phyloP scores from a whole-genome alignment of 2,329 filamentous ascomycete genomes.

The Plenodomus lindquistii region DNA sequence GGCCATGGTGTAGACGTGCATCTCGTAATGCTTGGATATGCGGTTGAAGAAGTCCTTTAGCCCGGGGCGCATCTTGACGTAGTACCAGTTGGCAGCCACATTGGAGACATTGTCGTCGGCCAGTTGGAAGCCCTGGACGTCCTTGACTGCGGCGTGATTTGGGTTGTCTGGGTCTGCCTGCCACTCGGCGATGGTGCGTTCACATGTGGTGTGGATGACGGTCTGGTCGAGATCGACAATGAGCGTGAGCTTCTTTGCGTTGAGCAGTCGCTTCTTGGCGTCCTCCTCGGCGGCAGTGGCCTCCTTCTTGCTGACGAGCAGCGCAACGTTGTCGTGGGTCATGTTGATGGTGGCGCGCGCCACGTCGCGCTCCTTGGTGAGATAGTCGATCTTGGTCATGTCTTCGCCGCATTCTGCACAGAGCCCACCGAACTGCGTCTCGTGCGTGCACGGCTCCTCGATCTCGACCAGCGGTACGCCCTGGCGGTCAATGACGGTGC shows the following conservation, averaged over 20 bases:
- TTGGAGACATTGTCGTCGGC: constrained; percentile 66
- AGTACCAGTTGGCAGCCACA: constrained; percentile 70
- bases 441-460: constrained; percentile 88
- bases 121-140: constrained; percentile 86
- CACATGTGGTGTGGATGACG: constrained; percentile 96
- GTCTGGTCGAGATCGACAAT: constrained; percentile 98
- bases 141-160: constrained; percentile 87
- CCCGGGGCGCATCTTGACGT: constrained; percentile 95
- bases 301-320: constrained; percentile 82
- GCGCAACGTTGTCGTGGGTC: constrained; percentile 84
- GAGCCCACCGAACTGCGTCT: constrained; percentile 86
- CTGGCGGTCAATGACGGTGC: constrained; percentile 64
- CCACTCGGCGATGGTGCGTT: constrained; percentile 96
- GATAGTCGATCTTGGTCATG: constrained; percentile 89
- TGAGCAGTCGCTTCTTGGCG: constrained; percentile 78
- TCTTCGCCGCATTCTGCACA: constrained; percentile 94
- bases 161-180: constrained; percentile 84
- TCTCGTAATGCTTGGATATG: constrained; percentile 81
- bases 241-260: constrained; percentile 81
- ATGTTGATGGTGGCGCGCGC: constrained; percentile 92
- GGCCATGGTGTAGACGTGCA: constrained; percentile 99
- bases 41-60: constrained; percentile 77
- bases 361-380: constrained; percentile 75
- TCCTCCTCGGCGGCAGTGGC: constrained; percentile 83
- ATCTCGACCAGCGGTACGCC: constrained; percentile 67